Evolutionary conservation across 139 green algal genomes (phyloP), one percentile per base, ranked within the genome.

Genomic region (Penium margaritaceum): DNA sequence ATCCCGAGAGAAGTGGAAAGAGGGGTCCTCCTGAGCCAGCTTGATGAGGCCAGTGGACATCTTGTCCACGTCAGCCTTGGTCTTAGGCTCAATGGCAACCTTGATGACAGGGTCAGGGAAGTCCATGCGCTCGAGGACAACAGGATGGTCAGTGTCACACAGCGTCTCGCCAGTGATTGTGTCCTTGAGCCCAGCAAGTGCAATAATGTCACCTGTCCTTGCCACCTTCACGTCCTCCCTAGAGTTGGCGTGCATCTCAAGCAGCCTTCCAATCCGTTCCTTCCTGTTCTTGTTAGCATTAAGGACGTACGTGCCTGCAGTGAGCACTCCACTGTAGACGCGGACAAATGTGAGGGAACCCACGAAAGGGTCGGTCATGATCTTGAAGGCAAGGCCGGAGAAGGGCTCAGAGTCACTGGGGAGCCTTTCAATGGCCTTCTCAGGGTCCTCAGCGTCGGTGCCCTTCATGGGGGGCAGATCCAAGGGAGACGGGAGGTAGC

Each of bases 31-130:
- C 84, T 95, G 87, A 0, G 90, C 91, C 62, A 99, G 89, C 90
- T 97, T 97, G 86, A 90, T 91, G 41, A 99, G 86, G 43, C 90
- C 95, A 24, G 83, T 81, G 62, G 87, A 86, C 93, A 99, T 97
- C 87, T 97, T 97, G 39, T 95, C 88, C 35, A 93, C 79, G 74
- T 98, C 94, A 44, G 84, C 91, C 90, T 98, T 99, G 79, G 88
- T 91, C 85, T 96, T 95, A 66, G 93, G 93, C 88, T 98, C 94
- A 71, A 98, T 97, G 64, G 93, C 92, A 72, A 94, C 87, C 87
- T 98, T 99, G 87, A 99, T 99, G 34, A 99, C 94, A 3, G 94
- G 94, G 83, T 99, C 94, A 30, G 94, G 94, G 91, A 98, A 98
- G 58, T 99, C 94, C 93, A 99, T 99, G 80, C 90, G 90, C 89